Base-by-base conservation (phyloP, 495 filamentous ascomycete genomes). In the Penicillium nucicola region DNA sequence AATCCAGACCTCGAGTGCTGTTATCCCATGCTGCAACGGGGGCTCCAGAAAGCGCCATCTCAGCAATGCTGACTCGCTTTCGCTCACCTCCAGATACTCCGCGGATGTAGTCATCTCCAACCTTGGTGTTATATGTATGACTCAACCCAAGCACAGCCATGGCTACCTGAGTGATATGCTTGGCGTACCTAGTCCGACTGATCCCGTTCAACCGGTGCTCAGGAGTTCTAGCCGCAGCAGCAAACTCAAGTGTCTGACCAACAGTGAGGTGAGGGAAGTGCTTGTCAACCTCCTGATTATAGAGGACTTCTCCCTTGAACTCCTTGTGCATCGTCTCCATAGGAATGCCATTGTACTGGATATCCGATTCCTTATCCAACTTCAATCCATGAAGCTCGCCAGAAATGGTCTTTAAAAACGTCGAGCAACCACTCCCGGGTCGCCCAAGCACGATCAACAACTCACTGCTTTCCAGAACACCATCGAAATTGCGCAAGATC, bases 51-150 rank as follows among this genome's bases (percentile, higher is more conserved):
- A 89, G 74, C 63, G 89, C 83, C 67, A 81, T 80, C 57, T 84
- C 73, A 18, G 75, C 75, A 42, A 78, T 76, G 55, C 69, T 66
- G 23, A 77, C 71, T 55, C 71, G 82, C 69, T 95, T 95, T 33
- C 89, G 72, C 64, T 96, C 90, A 42, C 90, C 90, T 34, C 90
- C 90, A 3, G 85, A 89, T 17, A 95, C 81, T 53, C 90, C 84
- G 65, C 67, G 80, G 74, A 58, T 83, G 48, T 71, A 74, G 41
- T 72, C 69, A 60, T 71, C 67, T 4, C 71, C 71, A 73, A 76
- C 72, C 46, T 71, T 68, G 1, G 70, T 72, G 46, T 73, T 71
- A 52, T 84, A 83, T 7, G 76, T 76, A 14, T 86, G 74, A n/a
- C 82, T 75, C 0, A 80, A 70, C 3, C 81, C 83, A 5, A 83